These are phyloP conservation scores for Protea cynaroides DNA, from an alignment of 164 flowering plant species.

Conservation along the genomic window DNA sequence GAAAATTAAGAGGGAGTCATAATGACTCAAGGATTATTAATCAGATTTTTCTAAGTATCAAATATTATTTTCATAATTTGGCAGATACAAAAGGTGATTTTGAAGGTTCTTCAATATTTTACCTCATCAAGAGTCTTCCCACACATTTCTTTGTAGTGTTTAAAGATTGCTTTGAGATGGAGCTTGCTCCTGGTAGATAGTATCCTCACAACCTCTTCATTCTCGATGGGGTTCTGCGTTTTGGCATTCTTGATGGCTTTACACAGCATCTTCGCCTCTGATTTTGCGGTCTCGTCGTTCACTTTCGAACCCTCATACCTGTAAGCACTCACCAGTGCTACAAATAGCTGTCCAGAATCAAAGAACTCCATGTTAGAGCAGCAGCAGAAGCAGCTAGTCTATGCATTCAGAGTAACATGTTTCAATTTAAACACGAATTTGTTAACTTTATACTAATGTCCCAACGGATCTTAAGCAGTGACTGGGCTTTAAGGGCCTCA, in stretches of 20 bases:
- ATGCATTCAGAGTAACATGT: too few species aligned
- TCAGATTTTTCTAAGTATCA: too few species aligned
- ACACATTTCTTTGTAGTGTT: conserved; percentile 39
- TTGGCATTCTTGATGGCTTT: conserved; percentile 30
- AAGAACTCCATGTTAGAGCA: too few species aligned
- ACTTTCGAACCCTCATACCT: conserved; percentile 61
- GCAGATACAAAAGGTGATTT: background rate
- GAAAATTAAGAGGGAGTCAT: too few species aligned
- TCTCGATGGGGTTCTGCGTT: conserved; percentile 28
- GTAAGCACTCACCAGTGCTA: conserved; percentile 65
- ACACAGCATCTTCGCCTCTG: conserved; percentile 49
- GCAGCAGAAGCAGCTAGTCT: too few species aligned
- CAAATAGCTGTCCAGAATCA: conserved; percentile 46
- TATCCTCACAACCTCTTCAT: conserved; percentile 55
- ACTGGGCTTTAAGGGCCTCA: too few species aligned
- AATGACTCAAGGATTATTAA: too few species aligned
- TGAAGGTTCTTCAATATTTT: background rate
- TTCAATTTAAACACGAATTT: too few species aligned
- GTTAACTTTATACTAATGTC: too few species aligned
- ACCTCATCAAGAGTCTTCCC: conserved; percentile 46
- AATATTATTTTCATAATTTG: too few species aligned
- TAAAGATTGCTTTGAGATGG: conserved; percentile 40
- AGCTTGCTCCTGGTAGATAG: conserved; percentile 69
- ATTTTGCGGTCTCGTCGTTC: conserved; percentile 52
- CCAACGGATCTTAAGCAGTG: too few species aligned